Conservation (phyloP, 2,329 filamentous ascomycete species). For the Xylaria sp. region DNA sequence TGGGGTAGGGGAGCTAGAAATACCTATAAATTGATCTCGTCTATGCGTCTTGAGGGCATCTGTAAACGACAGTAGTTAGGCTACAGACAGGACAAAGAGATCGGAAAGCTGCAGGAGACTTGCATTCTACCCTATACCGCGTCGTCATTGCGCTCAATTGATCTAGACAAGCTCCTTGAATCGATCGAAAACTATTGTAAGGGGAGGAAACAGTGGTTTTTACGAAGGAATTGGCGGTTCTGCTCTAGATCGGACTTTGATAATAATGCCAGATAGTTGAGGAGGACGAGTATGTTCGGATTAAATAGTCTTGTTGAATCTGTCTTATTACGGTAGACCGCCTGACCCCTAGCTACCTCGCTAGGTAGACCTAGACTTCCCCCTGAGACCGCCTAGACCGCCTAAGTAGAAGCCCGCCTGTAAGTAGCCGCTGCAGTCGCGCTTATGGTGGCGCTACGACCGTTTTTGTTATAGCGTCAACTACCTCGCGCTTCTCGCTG, state of each 20-base stretch:
- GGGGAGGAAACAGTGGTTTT: background rate
- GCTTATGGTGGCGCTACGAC: conserved; percentile 24
- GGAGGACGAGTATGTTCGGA: background rate
- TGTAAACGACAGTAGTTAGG: conserved; percentile 46
- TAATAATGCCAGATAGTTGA: background rate
- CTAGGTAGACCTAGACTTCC: background rate
- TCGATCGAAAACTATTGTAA: background rate
- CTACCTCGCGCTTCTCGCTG: conserved; percentile 21
- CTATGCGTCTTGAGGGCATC: conserved; percentile 83
- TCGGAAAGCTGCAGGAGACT: conserved; percentile 48
- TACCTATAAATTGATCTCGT: conserved; percentile 87
- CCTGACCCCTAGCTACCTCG: background rate
- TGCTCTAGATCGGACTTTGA: background rate
- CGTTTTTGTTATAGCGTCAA: conserved; percentile 27
- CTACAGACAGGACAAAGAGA: conserved; percentile 11
- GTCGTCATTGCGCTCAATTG: conserved; percentile 34
- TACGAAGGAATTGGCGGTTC: background rate
- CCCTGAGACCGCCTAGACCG: conserved; percentile 19
- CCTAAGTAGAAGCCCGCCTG: conserved; percentile 9
- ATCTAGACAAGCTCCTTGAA: background rate
- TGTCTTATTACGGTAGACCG: conserved; percentile 15
- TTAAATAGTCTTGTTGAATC: background rate
- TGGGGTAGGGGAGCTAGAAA: conserved; percentile 15
- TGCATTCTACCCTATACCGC: conserved; percentile 78
- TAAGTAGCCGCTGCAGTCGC: conserved; percentile 27